Base-by-base conservation (phyloP, 1,284 basidiomycete genomes). In the Ustilago tritici region DNA sequence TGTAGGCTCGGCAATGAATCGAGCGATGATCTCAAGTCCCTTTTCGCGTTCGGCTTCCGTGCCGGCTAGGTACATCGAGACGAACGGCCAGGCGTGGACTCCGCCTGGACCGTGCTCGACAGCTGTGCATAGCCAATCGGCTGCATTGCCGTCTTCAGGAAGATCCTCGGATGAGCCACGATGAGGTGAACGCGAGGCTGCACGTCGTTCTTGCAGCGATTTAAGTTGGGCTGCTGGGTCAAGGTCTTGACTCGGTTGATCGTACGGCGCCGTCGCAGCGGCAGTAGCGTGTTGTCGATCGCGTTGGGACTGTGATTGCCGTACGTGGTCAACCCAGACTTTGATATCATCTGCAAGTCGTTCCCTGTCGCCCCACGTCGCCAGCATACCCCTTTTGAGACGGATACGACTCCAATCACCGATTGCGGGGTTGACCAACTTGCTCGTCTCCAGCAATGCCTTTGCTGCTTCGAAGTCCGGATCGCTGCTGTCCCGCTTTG, bases 11-110 rank as follows among this genome's bases (percentile, higher is more conserved):
- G 76, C 68, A 23, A 84, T 71, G 56, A 83, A 84, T 32, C 73
- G 65, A 11, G 84, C 84, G 3, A 86, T 65, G 58, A 76, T 62
- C 54, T 83, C 79, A 32, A 86, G 64, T 0, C 84, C 84, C 28
- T 78, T 72, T 61, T 85, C 84, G 10, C 84, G 79, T 61, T 86
- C 82, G 7, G 41, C 31, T 50, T 79, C 76, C 17, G 68, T 67
- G 34, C 80, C 78, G 6, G 82, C 84, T 0, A 85, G 70, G 47
- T 84, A 83, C 79, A 85, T 84, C 14, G 77, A 72, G 34, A 84
- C 82, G 36, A 86, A 84, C 4, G 84, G 84, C 84, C 84, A 86
- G 17, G 83, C 82, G 46, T 86, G 84, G 15, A 86, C 83, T 11
- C 84, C 84, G 6, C 71, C 76, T 2, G 80, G 76, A 0, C 84